Evolutionary conservation across 352 stramenopile species (phyloP).

Genomic region (Phytophthora meadii): DNA sequence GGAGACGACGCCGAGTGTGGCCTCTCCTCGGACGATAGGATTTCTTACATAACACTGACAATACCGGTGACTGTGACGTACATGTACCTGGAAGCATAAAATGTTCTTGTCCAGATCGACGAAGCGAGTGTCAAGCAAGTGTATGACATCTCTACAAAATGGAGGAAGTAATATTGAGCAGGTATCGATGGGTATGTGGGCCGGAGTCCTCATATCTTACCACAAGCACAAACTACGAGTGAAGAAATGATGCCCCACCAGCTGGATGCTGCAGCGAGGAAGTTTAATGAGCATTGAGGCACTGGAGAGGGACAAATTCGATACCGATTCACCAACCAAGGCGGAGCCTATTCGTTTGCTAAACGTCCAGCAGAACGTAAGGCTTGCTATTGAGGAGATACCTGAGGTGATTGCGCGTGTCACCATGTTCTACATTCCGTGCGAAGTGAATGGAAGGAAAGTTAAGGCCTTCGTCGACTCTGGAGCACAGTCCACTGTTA

Average conservation of each 20-base stretch:
- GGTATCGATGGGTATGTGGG: constrained; percentile 12
- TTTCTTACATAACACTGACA: constrained; percentile 51
- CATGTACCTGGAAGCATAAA: constrained; percentile 87
- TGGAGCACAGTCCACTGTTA: constrained; percentile 93
- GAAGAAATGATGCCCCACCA: neutral
- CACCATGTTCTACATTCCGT: constrained; percentile 91
- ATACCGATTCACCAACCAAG: constrained; percentile 73
- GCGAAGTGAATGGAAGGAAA: constrained; percentile 79
- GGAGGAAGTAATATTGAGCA: constrained; percentile 2
- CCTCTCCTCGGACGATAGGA: constrained; percentile 63
- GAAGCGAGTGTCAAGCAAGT: constrained; percentile 15
- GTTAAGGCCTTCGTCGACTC: constrained; percentile 93
- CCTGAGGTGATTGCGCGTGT: constrained; percentile 86
- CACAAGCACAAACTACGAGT: constrained; percentile 2
- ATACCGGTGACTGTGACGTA: constrained; percentile 31
- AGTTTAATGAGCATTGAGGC: constrained; percentile 64
- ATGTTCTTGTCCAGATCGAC: constrained; percentile 94
- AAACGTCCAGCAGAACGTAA: constrained; percentile 91
- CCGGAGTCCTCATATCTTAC: constrained; percentile 9
- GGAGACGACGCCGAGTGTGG: constrained; percentile 31
- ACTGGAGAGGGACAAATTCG: constrained; percentile 80
- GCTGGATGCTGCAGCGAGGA: constrained; percentile 3
- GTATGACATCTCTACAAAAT: constrained; percentile 1
- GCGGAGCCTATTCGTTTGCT: constrained; percentile 83
- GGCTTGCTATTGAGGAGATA: constrained; percentile 90